Conservation (phyloP, 2,329 filamentous ascomycete species). For the Aspergillus aculeatinus region DNA sequence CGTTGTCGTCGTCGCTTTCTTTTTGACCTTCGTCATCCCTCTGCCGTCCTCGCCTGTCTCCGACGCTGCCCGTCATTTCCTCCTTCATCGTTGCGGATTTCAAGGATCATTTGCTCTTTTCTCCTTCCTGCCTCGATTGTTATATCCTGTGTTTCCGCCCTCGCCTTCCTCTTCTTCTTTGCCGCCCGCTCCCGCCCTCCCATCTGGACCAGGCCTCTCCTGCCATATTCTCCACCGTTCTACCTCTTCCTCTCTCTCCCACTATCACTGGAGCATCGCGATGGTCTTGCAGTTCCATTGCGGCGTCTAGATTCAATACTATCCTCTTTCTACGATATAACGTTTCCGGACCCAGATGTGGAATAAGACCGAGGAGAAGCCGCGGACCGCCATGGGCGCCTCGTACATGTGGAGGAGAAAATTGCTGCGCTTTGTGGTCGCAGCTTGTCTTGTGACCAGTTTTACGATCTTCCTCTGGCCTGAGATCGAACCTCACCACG, state of each 20-base stretch:
- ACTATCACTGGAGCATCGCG: conserved; percentile 10
- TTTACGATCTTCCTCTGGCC: conserved; percentile 32
- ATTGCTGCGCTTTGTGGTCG: conserved; percentile 29
- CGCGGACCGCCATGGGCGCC: conserved; percentile 21
- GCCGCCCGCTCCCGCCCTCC: conserved; percentile 14
- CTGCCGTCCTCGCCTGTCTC: not conserved
- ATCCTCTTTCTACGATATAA: not conserved
- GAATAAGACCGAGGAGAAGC: conserved; percentile 25
- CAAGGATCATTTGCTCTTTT: conserved; percentile 5
- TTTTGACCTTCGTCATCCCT: conserved; percentile 6
- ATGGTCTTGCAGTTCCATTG: conserved; percentile 21
- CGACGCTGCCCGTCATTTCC: not conserved
- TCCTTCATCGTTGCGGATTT: conserved; percentile 8
- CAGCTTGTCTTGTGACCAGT: conserved; percentile 24
- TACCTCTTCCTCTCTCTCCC: not conserved
- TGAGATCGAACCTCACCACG: conserved; percentile 14
- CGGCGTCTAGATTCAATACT: conserved; percentile 8
- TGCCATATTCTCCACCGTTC: not conserved
- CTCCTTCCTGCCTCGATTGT: not conserved
- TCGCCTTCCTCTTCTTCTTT: conserved; percentile 15
- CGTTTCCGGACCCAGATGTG: conserved; percentile 20
- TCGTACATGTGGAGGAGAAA: conserved; percentile 37
- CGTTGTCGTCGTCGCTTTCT: conserved; percentile 4
- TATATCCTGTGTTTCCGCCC: not conserved
- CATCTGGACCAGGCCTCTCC: conserved; percentile 5